These are phyloP conservation scores for Trichoderma aggressivum DNA, from an alignment of 2,329 filamentous ascomycete species.

Conservation along the genomic window DNA sequence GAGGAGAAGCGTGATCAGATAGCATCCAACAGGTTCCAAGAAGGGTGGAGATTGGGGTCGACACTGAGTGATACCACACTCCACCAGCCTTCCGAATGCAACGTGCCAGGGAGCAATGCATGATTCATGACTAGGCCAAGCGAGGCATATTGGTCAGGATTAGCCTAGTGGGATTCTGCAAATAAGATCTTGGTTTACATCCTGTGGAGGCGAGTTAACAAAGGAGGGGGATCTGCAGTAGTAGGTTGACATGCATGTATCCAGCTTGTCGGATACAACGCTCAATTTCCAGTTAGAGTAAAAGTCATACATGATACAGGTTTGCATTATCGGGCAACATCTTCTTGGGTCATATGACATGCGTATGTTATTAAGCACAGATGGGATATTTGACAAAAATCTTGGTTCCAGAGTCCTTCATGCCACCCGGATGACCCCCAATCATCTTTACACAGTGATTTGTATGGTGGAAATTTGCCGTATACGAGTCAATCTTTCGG, in stretches of 20 bases:
- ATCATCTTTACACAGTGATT: conserved; percentile 25
- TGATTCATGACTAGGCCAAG: no score
- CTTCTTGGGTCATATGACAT: not conserved
- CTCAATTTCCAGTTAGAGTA: not conserved
- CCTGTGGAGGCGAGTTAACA: not conserved
- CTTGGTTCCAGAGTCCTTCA: conserved; percentile 23
- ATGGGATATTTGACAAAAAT: conserved; percentile 24
- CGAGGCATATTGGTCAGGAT: not conserved
- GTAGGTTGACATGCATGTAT: not conserved
- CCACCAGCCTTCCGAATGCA: not conserved
- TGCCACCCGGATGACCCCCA: conserved; percentile 14
- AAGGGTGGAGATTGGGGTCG: not conserved
- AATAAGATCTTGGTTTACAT: not conserved
- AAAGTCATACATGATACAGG: not conserved
- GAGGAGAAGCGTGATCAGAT: not conserved
- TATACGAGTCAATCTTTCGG: conserved; percentile 23
- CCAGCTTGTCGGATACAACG: not conserved
- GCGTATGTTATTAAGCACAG: conserved; percentile 8
- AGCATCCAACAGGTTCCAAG: not conserved
- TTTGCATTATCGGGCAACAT: not conserved
- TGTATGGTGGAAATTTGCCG: conserved; percentile 24
- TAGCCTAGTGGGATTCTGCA: not conserved
- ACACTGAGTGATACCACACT: not conserved
- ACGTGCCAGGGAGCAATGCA: not conserved
- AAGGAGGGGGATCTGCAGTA: not conserved